Conservation (phyloP, 106 monocot species). For the Acorus calamus region DNA sequence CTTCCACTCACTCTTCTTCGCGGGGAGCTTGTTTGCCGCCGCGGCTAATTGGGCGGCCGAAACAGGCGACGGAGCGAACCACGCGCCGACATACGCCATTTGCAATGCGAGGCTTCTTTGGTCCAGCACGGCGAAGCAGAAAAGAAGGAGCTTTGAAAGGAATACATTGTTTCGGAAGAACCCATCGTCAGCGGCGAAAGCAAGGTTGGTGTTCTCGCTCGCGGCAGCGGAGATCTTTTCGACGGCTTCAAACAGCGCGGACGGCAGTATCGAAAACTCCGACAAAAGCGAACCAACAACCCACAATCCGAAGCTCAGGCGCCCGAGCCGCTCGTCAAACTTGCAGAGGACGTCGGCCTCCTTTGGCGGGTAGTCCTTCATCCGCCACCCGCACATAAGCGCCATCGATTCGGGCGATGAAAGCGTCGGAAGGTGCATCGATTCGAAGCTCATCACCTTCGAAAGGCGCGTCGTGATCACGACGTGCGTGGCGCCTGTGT, state of each 20-base stretch:
- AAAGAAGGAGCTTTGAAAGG: slow-evolving; percentile 38
- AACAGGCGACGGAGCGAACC: slow-evolving; percentile 55
- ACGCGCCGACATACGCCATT: slow-evolving; percentile 44
- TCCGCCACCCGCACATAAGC: slow-evolving; percentile 44
- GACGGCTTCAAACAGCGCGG: slow-evolving; percentile 44
- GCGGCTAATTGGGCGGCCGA: slow-evolving; percentile 40
- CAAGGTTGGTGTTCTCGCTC: slow-evolving; percentile 11
- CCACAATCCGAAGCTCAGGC: slow-evolving; percentile 55
- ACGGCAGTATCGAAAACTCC: slow-evolving; percentile 44
- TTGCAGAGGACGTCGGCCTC: slow-evolving; percentile 40
- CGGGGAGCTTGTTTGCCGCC: slow-evolving; percentile 28
- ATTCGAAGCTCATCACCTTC: slow-evolving; percentile 71
- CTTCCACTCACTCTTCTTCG: slow-evolving; percentile 30
- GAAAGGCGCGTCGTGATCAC: slow-evolving; percentile 61
- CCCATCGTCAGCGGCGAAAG: slow-evolving; percentile 22
- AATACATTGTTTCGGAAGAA: slow-evolving; percentile 40
- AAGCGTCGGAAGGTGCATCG: slow-evolving; percentile 49
- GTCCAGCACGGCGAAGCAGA: slow-evolving; percentile 44
- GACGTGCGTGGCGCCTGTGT: slow-evolving; percentile 78
- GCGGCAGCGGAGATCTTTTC: slow-evolving; percentile 25
- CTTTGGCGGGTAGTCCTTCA: slow-evolving; percentile 44
- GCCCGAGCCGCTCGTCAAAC: slow-evolving; percentile 41
- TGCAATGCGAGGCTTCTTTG: slow-evolving; percentile 27
- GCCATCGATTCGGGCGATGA: slow-evolving; percentile 44
- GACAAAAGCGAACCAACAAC: slow-evolving; percentile 56